A percentile compares a stretch with the other conserved stretches of the same genome.
These are phyloP conservation scores for Tetracladium maxilliforme DNA, from an alignment of 2,329 filamentous ascomycete species.

Conservation along the genomic window DNA sequence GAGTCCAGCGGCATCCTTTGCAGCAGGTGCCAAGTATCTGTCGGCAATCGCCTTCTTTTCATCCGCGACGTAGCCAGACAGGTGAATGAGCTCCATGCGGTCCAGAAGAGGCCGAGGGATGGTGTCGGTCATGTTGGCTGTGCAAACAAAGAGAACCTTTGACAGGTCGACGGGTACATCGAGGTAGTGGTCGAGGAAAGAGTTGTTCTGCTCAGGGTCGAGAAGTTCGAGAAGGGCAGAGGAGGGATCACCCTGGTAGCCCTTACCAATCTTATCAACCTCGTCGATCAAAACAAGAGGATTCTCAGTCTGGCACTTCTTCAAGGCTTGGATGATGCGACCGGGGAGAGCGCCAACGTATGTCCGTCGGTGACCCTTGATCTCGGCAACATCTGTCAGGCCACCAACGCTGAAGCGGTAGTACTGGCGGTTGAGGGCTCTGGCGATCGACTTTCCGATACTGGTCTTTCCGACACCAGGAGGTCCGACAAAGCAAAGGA, in stretches of 20 bases:
- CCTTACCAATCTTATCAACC: slow-evolving; percentile 93
- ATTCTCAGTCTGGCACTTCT: slow-evolving; percentile 98
- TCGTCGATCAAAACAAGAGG: slow-evolving; percentile 94
- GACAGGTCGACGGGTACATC: slow-evolving; percentile 95
- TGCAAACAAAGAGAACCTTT: slow-evolving; percentile 97
- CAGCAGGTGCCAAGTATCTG: slow-evolving; percentile 78
- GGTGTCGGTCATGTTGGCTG: slow-evolving; percentile 96
- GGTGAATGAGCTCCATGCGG: slow-evolving; percentile 92
- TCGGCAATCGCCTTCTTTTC: slow-evolving; percentile 99
- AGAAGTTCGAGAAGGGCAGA: slow-evolving; percentile 87
- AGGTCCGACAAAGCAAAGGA: slow-evolving; percentile 91
- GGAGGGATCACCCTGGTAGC: slow-evolving; percentile 91
- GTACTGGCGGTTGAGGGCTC: slow-evolving; percentile 88
- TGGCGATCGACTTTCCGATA: slow-evolving; percentile 94
- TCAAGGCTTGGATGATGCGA: slow-evolving; percentile 92
- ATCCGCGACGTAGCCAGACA: slow-evolving; percentile 92
- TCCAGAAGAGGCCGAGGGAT: slow-evolving; percentile 89
- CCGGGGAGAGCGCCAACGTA: slow-evolving; percentile 94
- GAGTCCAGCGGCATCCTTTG: slow-evolving; percentile 85
- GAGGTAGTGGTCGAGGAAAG: slow-evolving; percentile 97
- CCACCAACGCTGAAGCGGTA: slow-evolving; percentile 97
- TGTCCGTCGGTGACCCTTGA: slow-evolving; percentile 92
- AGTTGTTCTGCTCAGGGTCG: slow-evolving; percentile 93
- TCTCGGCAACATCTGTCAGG: slow-evolving; percentile 92
- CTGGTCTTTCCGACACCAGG: slow-evolving; percentile 97